Evolutionary conservation across 768 basidiomycete species (phyloP), one percentile per base, ranked within the genome.

Genomic region (Inosperma sp.): DNA sequence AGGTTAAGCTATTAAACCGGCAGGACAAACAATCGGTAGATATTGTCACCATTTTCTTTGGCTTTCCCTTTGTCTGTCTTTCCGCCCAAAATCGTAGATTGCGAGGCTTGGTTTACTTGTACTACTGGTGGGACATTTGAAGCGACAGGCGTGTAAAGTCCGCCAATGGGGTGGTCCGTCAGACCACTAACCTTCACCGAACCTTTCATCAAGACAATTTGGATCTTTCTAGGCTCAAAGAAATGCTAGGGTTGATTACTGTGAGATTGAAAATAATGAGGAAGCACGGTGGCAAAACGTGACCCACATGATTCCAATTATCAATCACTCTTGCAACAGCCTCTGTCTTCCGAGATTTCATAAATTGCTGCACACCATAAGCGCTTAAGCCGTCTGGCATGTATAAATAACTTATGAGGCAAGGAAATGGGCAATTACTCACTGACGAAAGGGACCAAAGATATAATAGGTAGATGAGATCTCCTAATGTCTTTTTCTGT

Each of bases 301-400:
- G 41, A 61, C 72, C 43, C 17, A 79, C 79, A 33, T 76, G 69
- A 51, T 81, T 81, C 79, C 79, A 81, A 47, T 65, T 62, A 45
- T 75, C 73, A 13, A 81, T 60, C 1, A 75, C 47, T 16, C 76
- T 65, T 8, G 66, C 68, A 10, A 73, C 75, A 2, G 72, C 67
- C 1, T 56, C 58, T 0, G 62, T 57, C 56, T 74, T 79, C 10
- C 60, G 61, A 23, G 52, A 46, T 26, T 60, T 65, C 51, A 67
- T 61, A 48, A 59, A 60, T 41, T 63, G 52, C 21, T 69, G 37
- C 31, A 63, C 62, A 56, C 70, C 69, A 65, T 65, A 48, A 6
- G 62, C 42, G 22, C 57, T 40, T 2, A 64, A 31, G 9, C 52
- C 10, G 40, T 59, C 64, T 67, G 26, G n/a, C 7, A 2, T 8